phyloP scores from a whole-genome alignment of 148 eudicot genomes.

The Talinum fruticosum region DNA sequence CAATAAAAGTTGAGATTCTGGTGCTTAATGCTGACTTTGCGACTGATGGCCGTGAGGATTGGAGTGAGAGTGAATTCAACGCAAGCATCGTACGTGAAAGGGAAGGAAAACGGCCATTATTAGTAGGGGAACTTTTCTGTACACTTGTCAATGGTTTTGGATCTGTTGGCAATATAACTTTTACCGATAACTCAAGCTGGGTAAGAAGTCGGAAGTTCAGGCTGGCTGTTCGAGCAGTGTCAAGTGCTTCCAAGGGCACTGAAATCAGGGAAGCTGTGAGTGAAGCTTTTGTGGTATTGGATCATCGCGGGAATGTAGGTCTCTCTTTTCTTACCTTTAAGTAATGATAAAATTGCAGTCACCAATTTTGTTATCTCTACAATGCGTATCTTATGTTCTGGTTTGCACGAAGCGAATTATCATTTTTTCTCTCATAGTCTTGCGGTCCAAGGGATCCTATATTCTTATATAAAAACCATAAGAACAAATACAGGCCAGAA shows the following conservation, averaged over 20 bases:
- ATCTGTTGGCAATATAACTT: constrained; percentile 36
- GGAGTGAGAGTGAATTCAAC: constrained; percentile 51
- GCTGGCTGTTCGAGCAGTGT: constrained; percentile 51
- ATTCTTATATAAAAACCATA: too few species aligned
- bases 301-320: constrained; percentile 89
- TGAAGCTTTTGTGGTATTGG: constrained; percentile 70
- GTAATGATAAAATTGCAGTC: too few species aligned
- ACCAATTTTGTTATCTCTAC: not conserved
- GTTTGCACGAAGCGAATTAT: not conserved
- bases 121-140: constrained; percentile 45
- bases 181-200: constrained; percentile 94
- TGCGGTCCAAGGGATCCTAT: not conserved
- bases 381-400: not conserved
- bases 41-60: constrained; percentile 48
- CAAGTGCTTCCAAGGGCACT: constrained; percentile 26
- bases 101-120: constrained; percentile 76
- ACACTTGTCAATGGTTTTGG: constrained; percentile 58
- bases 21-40: constrained; percentile 64
- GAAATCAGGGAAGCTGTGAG: constrained; percentile 67
- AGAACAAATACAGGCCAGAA: too few species aligned
- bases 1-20: constrained; percentile 47
- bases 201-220: constrained; percentile 65
- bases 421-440: not conserved
- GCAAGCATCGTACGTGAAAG: constrained; percentile 42
- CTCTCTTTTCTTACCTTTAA: constrained; percentile 3